phyloP scores from a whole-genome alignment of 2,329 filamentous ascomycete genomes.

The Aureobasidium subglaciale region DNA sequence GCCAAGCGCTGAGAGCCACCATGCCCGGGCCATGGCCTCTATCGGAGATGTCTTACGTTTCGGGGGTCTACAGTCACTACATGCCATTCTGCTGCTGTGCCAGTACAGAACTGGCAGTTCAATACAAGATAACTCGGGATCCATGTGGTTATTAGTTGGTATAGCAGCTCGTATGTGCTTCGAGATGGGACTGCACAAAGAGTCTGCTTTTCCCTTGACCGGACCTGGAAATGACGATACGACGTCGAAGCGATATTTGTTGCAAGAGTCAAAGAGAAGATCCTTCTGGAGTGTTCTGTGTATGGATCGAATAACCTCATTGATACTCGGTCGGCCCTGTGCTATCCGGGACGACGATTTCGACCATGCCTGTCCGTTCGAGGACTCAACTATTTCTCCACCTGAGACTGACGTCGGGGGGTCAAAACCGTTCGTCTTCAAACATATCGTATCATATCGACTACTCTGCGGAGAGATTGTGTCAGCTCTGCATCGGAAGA shows the following conservation, averaged over 20 bases:
- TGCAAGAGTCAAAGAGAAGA: slow-evolving; percentile 32
- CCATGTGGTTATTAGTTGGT: slow-evolving; percentile 41
- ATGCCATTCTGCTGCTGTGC: slow-evolving; percentile 38
- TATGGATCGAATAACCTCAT: slow-evolving; percentile 33
- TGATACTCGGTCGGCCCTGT: slow-evolving; percentile 35
- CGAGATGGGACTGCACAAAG: slow-evolving; percentile 46
- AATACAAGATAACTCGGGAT: slow-evolving; percentile 24
- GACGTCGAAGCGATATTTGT: slow-evolving; percentile 14
- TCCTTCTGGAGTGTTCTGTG: slow-evolving; percentile 41
- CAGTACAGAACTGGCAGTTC: slow-evolving; percentile 39
- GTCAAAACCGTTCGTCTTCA: slow-evolving; percentile 25
- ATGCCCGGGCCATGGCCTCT: slow-evolving; percentile 33
- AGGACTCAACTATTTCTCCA: slow-evolving; percentile 15
- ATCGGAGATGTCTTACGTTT: slow-evolving; percentile 32
- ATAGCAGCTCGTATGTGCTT: slow-evolving; percentile 42
- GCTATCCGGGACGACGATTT: slow-evolving; percentile 38
- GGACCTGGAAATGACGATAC: not conserved
- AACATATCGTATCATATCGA: slow-evolving; percentile 36
- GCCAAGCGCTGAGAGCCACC: slow-evolving; percentile 38
- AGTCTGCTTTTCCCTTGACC: slow-evolving; percentile 28
- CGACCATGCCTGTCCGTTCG: slow-evolving; percentile 32
- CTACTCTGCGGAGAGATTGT: slow-evolving; percentile 36
- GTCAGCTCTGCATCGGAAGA: slow-evolving; percentile 29
- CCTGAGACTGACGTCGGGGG: not conserved
- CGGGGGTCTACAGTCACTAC: slow-evolving; percentile 33